Base-by-base conservation (phyloP, 345 rosid species). In the Luvunga scandens region DNA sequence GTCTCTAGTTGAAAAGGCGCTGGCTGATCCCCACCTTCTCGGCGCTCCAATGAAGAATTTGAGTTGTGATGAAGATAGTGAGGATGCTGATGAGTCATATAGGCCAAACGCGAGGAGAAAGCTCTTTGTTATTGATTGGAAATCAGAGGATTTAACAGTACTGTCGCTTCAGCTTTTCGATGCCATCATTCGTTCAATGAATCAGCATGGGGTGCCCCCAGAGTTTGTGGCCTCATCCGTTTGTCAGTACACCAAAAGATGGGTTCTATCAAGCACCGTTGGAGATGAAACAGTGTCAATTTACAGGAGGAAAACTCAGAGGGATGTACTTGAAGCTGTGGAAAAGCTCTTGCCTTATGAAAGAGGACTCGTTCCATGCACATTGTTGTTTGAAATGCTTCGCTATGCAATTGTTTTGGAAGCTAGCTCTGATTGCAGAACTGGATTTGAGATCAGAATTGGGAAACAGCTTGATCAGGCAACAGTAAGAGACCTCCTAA, bases 391-490 rank as follows among this genome's bases (percentile, higher is more conserved):
- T n/a, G 71, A 88, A 87, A 83, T 90, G 86, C 91, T 93, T 28
- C 83, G 79, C 19, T 79, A n/a, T 75, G 88, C 94, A 14, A 83
- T 82, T 36, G 70, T 65, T 24, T 74, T 92, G 67, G 93, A 87
- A 72, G 90, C 89, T 14, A 86, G 89, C 78, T 27, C 64, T 19
- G 85, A 79, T 59, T 93, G 98, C 73, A 84, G 85, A 80, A 85
- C 84, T 75, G 95, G 97, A 63, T 83, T 90, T 6, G 97, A 92
- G 89, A 79, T 30, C 42, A 86, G 94, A 89, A 89, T 95, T 9
- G 92, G 98, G 59, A 91, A 83, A 59, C 98, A 93, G 72, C 89
- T 95, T 0, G 90, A 93, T 30, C 84, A 83, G 78, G 97, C 93
- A 34, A 86, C 84, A 19, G 86, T 79, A 3, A 84, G 83, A 75